These are phyloP conservation scores for Wickerhamiella domercqiae DNA, from an alignment of 805 yeast genomes.

Conservation along the genomic window DNA sequence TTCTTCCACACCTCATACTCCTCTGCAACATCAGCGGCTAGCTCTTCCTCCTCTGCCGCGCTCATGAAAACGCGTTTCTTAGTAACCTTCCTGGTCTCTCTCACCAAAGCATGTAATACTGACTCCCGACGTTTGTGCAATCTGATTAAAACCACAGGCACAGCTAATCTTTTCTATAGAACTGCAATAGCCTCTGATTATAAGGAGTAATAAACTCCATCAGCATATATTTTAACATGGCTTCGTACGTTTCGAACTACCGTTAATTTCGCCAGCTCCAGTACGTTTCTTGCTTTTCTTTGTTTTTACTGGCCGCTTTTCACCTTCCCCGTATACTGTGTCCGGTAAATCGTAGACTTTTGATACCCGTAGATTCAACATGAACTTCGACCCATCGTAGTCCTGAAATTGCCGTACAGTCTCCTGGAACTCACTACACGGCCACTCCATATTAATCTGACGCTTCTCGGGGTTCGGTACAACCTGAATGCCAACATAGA, in stretches of 20 bases:
- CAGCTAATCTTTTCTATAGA: too few relatives aligned
- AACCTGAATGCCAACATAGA: conserved; percentile 65
- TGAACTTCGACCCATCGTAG: conserved; percentile 44
- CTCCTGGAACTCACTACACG: conserved; percentile 77
- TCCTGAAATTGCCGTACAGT: conserved; percentile 60
- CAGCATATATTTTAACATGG: too few relatives aligned
- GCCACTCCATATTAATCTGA: conserved; percentile 63
- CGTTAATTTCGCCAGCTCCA: conserved; percentile 4
- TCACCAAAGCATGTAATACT: too few relatives aligned
- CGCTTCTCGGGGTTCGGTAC: conserved; percentile 24
- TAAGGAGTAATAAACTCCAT: too few relatives aligned
- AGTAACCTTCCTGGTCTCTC: too few relatives aligned
- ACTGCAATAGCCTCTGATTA: too few relatives aligned
- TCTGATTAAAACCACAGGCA: too few relatives aligned
- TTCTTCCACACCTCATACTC: conserved; percentile 56
- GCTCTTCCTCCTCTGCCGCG: not conserved
- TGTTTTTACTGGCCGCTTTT: conserved; percentile 51
- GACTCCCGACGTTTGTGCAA: too few relatives aligned
- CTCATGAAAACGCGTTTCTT: not conserved
- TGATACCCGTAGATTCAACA: conserved; percentile 55
- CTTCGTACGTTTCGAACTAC: too few relatives aligned
- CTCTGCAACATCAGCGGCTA: conserved; percentile 9
- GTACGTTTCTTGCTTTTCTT: conserved; percentile 35
- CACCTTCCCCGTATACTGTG: conserved; percentile 72
- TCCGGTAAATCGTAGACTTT: conserved; percentile 64